Evolutionary conservation across 345 rosid species (phyloP).

Genomic region (Citrus maxima): DNA sequence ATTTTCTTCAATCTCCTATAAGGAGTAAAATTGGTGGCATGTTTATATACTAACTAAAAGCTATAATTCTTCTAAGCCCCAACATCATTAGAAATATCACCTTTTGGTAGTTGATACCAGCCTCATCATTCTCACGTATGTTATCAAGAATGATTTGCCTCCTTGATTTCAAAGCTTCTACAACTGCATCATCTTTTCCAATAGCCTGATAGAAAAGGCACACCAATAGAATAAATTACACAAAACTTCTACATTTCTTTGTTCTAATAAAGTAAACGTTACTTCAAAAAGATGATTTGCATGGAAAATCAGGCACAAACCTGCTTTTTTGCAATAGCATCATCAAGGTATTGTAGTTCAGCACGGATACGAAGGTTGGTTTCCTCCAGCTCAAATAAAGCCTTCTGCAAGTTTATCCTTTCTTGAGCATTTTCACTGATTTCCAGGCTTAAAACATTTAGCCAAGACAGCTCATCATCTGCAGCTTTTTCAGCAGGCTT

Average conservation of each 20-base stretch:
- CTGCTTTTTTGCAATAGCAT: slow-evolving; percentile 78
- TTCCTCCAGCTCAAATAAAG: slow-evolving; percentile 91
- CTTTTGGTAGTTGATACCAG: slow-evolving; percentile 73
- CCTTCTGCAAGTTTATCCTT: slow-evolving; percentile 90
- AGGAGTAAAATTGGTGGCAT: slow-evolving; percentile 14
- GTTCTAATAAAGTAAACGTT: not conserved
- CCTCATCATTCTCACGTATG: slow-evolving; percentile 94
- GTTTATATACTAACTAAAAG: slow-evolving; percentile 6
- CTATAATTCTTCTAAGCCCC: not conserved
- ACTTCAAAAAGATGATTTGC: not conserved
- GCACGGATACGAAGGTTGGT: slow-evolving; percentile 64
- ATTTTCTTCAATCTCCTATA: slow-evolving; percentile 82
- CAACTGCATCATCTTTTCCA: slow-evolving; percentile 56
- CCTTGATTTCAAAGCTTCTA: slow-evolving; percentile 63
- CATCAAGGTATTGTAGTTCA: slow-evolving; percentile 87
- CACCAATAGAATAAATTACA: not conserved
- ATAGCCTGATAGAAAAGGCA: slow-evolving; percentile 38
- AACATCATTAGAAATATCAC: slow-evolving; percentile 33
- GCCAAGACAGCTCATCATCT: slow-evolving; percentile 84
- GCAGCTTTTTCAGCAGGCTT: slow-evolving; percentile 72
- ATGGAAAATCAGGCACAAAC: slow-evolving; percentile 26
- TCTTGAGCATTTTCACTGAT: slow-evolving; percentile 95
- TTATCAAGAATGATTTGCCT: slow-evolving; percentile 94
- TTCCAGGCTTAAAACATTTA: slow-evolving; percentile 84
- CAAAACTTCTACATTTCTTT: not conserved